Evolutionary conservation across 352 stramenopile species (phyloP).

Genomic region (Globisporangium heterothallicum): DNA sequence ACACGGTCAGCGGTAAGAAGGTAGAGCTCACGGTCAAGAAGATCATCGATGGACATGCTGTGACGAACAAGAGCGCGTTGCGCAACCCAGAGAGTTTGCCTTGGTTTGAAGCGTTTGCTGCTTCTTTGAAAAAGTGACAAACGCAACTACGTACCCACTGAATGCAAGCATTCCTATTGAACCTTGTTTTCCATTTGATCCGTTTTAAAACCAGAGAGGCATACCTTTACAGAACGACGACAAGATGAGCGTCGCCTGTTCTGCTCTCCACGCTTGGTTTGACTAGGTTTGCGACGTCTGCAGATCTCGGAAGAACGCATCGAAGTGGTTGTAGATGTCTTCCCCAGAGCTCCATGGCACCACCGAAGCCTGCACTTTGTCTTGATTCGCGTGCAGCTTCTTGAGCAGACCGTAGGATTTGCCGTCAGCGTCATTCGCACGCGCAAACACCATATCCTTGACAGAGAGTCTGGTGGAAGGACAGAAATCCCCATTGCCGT

Average conservation of each 20-base stretch:
- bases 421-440: slow-evolving; percentile 38
- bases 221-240: no score
- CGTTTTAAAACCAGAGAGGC: no score
- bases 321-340: slow-evolving; percentile 56
- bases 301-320: slow-evolving; percentile 7
- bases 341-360: slow-evolving; percentile 56
- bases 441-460: slow-evolving; percentile 60
- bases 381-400: slow-evolving; percentile 27
- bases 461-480: slow-evolving; percentile 35
- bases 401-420: slow-evolving; percentile 54
- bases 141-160: background rate
- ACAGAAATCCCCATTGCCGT: slow-evolving; percentile 71
- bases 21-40: slow-evolving; percentile 79
- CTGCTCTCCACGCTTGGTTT: background rate
- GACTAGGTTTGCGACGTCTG: background rate
- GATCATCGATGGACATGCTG: slow-evolving; percentile 51
- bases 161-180: no score
- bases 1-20: slow-evolving; percentile 79
- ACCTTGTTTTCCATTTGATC: no score
- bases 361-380: slow-evolving; percentile 35
- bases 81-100: slow-evolving; percentile 57
- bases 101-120: slow-evolving; percentile 54
- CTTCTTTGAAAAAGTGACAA: slow-evolving; percentile 14
- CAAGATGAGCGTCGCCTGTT: no score
- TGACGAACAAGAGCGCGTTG: slow-evolving; percentile 62